phyloP scores from a whole-genome alignment of 495 filamentous ascomycete species.

The Lasiosphaeris hirsuta region DNA sequence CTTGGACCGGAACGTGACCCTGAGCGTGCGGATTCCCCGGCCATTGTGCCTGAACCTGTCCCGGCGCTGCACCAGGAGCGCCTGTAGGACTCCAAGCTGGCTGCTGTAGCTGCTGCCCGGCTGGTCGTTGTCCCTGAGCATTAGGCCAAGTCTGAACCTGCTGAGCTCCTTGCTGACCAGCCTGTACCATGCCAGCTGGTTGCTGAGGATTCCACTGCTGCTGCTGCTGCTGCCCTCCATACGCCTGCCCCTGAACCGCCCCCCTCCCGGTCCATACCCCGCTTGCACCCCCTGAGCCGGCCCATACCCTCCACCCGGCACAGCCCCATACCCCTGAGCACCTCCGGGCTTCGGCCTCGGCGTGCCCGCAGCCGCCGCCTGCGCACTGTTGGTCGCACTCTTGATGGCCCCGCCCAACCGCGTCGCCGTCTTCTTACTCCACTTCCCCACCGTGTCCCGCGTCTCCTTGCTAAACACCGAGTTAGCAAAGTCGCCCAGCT shows the following conservation, averaged over 20 bases:
- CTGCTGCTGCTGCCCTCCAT: background rate
- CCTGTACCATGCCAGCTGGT: background rate
- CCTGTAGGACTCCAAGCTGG: background rate
- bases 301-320: background rate
- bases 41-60: background rate
- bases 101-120: background rate
- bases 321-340: conserved; percentile 11
- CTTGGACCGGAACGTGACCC: too few species aligned
- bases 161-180: background rate
- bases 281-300: too few species aligned
- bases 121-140: background rate
- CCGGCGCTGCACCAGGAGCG: background rate
- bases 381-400: conserved; percentile 17
- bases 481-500: conserved; percentile 20
- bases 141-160: background rate
- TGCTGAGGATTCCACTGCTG: background rate
- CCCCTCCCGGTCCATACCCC: too few species aligned
- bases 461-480: conserved; percentile 28
- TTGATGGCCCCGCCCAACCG: conserved; percentile 23
- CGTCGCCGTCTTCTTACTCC: conserved; percentile 28
- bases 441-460: conserved; percentile 21
- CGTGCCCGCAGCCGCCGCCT: conserved; percentile 7
- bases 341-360: conserved; percentile 9
- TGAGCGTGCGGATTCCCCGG: background rate
- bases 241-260: background rate